Evolutionary conservation across 2,329 filamentous ascomycete genomes (phyloP).

Genomic region (Emydomyces testavorans): DNA sequence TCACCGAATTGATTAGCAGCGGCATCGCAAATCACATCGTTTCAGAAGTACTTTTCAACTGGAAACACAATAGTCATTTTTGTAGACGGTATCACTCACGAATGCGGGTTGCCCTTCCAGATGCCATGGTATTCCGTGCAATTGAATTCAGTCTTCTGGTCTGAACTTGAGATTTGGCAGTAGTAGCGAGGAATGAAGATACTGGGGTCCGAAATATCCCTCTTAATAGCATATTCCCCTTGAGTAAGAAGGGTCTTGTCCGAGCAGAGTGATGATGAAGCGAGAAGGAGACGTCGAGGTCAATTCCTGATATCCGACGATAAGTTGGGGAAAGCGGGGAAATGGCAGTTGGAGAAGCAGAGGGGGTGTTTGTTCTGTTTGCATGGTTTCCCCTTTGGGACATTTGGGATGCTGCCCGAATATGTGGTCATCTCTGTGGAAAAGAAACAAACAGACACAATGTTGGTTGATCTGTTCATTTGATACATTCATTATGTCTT

Average conservation of each 20-base stretch:
- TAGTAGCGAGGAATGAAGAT: not conserved
- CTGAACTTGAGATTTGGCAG: not conserved
- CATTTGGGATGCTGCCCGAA: not conserved
- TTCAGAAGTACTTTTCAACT: too few relatives aligned
- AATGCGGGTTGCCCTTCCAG: conserved; percentile 6
- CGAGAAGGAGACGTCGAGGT: not conserved
- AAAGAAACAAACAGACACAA: not conserved
- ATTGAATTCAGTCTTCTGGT: not conserved
- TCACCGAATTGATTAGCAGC: conserved; percentile 15
- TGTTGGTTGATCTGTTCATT: not conserved
- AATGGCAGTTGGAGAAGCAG: not conserved
- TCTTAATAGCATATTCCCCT: conserved; percentile 1
- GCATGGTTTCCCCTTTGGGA: not conserved
- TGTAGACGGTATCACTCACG: not conserved
- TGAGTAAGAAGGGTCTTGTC: not conserved
- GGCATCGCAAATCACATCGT: too few relatives aligned
- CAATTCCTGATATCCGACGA: not conserved
- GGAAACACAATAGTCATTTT: not conserved
- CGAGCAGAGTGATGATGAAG: too few relatives aligned
- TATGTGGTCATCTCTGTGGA: not conserved
- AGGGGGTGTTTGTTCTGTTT: conserved; percentile 6
- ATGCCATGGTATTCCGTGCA: not conserved
- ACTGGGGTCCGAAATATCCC: not conserved
- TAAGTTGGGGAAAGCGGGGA: conserved; percentile 9
- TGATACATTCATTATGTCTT: not conserved